Evolutionary conservation across 1,139 yeast species (phyloP).

Genomic region (Nadsonia commutata): DNA sequence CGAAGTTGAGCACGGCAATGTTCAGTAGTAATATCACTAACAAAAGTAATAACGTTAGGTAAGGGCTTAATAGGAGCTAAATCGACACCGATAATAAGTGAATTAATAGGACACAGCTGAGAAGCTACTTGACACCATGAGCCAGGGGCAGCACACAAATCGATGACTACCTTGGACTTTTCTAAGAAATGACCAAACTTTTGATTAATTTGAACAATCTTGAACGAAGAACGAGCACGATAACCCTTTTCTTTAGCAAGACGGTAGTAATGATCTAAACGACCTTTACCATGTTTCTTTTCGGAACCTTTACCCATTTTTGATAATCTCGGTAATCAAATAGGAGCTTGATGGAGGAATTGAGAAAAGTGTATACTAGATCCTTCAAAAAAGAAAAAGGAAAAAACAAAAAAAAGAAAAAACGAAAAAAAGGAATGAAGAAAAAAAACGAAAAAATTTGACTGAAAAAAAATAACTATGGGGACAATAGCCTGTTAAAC

Average conservation of each 20-base stretch:
- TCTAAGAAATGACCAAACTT: conserved; percentile 91
- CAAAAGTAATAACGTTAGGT: conserved; percentile 88
- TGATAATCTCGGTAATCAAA: conserved; percentile 29
- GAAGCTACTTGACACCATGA: conserved; percentile 99
- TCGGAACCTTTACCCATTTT: conserved; percentile 90
- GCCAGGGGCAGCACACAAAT: conserved; percentile 98
- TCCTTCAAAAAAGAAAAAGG: not conserved
- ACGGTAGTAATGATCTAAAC: conserved; percentile 92
- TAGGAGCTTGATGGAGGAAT: too few relatives aligned
- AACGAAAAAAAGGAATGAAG: not conserved
- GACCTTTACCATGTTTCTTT: conserved; percentile 96
- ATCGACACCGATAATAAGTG: conserved; percentile 93
- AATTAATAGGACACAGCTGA: conserved; percentile 79
- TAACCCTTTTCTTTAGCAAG: conserved; percentile 96
- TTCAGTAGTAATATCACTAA: conserved; percentile 93
- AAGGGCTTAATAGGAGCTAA: conserved; percentile 90
- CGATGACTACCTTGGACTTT: conserved; percentile 92
- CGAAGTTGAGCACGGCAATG: conserved; percentile 89
- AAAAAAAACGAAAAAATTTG: not conserved
- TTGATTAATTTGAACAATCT: conserved; percentile 87
- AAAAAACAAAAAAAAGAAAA: not conserved
- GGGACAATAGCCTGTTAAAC: too few relatives aligned
- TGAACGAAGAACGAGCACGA: conserved; percentile 97
- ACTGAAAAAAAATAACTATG: not conserved
- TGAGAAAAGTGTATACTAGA: not conserved